These are phyloP conservation scores for Crataegus laevigata DNA, from an alignment of 306 rosid species.

Conservation along the genomic window DNA sequence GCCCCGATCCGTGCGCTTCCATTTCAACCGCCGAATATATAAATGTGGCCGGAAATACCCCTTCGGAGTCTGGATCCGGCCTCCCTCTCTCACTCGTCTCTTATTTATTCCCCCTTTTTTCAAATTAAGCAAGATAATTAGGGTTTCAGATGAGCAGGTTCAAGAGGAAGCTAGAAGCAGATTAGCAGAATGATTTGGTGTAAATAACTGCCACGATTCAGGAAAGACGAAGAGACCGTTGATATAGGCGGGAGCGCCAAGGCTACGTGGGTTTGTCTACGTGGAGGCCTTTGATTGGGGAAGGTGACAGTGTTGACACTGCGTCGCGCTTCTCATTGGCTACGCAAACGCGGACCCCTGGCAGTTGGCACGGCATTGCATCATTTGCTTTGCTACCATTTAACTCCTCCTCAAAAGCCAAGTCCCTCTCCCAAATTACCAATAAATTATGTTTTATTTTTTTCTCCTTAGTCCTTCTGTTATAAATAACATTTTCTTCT, in stretches of 20 bases:
- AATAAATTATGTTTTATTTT: too few species aligned
- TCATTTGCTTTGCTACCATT: neutral
- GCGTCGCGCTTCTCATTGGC: constrained; percentile 45
- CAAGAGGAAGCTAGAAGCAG: neutral
- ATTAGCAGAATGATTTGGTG: neutral
- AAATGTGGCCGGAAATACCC: constrained; percentile 25
- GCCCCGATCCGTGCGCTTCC: constrained; percentile 80
- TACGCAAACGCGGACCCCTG: constrained; percentile 31
- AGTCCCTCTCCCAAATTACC: too few species aligned
- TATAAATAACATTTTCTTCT: too few species aligned
- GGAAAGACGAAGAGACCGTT: neutral
- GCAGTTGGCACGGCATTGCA: neutral
- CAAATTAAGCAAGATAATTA: neutral
- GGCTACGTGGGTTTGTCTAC: constrained; percentile 39
- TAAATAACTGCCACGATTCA: constrained; percentile 2
- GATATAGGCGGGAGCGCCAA: constrained; percentile 14
- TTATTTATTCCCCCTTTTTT: neutral
- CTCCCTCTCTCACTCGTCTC: neutral
- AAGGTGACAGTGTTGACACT: constrained; percentile 1
- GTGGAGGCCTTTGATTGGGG: constrained; percentile 51
- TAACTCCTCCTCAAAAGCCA: too few species aligned
- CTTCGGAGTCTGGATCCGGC: constrained; percentile 13
- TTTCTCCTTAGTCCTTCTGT: too few species aligned
- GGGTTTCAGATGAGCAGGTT: neutral
- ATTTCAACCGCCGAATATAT: constrained; percentile 15